Conservation (phyloP, 2,329 filamentous ascomycete genomes). For the Periconia digitata region DNA sequence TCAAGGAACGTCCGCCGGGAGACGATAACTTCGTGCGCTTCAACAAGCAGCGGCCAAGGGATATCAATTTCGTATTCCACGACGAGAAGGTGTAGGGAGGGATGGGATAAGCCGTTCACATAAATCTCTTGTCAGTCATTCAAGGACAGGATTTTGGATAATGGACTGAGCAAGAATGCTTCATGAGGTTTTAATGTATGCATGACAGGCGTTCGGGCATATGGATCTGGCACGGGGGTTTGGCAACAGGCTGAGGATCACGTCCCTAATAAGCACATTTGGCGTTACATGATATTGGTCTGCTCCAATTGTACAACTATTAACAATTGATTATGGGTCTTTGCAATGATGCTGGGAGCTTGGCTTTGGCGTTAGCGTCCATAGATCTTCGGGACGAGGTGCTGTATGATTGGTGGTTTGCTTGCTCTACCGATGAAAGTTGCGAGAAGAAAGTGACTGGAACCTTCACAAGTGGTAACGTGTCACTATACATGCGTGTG, state of each 20-base stretch:
- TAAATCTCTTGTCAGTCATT: neutral
- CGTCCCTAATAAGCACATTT: neutral
- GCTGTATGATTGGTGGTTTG: neutral
- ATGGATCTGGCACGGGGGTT: neutral
- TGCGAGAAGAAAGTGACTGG: no score
- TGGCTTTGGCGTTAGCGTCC: neutral
- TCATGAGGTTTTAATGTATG: conserved; percentile 2
- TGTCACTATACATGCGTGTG: neutral
- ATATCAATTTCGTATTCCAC: conserved; percentile 94
- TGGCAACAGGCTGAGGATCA: neutral
- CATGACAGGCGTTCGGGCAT: conserved; percentile 2
- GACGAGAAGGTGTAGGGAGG: conserved; percentile 64
- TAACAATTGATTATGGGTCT: neutral
- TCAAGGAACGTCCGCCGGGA: conserved; percentile 85
- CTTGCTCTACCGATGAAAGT: no score
- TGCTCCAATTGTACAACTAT: neutral
- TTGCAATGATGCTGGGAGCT: neutral
- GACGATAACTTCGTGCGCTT: conserved; percentile 85
- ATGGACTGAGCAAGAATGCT: neutral
- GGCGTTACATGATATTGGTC: neutral
- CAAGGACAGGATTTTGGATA: neutral
- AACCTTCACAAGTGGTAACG: no score
- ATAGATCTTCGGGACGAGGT: neutral
- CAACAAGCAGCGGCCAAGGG: conserved; percentile 77
- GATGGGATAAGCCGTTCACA: neutral